Conservation (phyloP, 202 grass and related monocot species). For the Sporobolus alterniflorus region DNA sequence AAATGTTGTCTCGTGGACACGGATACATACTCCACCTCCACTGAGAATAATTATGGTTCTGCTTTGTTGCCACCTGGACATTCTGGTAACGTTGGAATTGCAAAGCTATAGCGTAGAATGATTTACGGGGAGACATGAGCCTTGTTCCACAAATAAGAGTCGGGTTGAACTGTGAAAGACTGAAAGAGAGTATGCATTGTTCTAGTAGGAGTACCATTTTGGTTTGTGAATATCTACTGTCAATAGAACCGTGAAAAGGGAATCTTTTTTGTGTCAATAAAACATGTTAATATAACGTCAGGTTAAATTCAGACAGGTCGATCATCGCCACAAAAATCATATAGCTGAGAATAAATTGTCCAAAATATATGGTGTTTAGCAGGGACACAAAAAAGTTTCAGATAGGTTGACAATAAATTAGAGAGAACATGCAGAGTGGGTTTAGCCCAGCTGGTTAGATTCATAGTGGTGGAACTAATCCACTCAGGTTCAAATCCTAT, state of each 20-base stretch:
- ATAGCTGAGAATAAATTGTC: too few species aligned
- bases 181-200: not conserved
- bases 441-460: too few species aligned
- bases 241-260: not conserved
- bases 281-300: not conserved
- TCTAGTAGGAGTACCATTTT: not conserved
- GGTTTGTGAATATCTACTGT: not conserved
- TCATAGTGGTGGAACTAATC: too few species aligned
- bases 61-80: slow-evolving; percentile 26
- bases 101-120: not conserved
- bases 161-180: not conserved
- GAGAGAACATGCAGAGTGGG: too few species aligned
- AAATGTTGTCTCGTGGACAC: slow-evolving; percentile 22
- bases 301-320: not conserved
- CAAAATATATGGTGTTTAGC: too few species aligned
- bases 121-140: not conserved
- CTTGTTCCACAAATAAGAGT: not conserved
- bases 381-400: too few species aligned
- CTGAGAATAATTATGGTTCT: slow-evolving; percentile 3
- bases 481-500: too few species aligned
- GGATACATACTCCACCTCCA: slow-evolving; percentile 47
- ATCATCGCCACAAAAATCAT: not conserved
- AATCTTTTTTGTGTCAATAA: too few species aligned
- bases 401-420: not conserved
- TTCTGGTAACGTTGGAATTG: not conserved